Percentiles rank a stretch among this genome's conserved stretches.
These are phyloP conservation scores for Saturnispora serradocipensis DNA, from an alignment of 805 yeast genomes.

Conservation along the genomic window DNA sequence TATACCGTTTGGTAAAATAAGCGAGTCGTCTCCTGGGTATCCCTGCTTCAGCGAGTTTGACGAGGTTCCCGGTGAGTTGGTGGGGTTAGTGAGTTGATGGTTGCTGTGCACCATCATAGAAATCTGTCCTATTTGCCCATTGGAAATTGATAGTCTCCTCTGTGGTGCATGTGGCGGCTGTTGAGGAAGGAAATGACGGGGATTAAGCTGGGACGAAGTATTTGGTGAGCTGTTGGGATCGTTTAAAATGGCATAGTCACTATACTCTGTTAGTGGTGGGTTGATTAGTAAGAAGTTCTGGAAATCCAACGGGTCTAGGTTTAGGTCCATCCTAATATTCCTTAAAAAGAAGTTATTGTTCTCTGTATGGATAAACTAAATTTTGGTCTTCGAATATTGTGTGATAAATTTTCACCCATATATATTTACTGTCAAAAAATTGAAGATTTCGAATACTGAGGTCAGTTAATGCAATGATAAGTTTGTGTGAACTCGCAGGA, in stretches of 20 bases:
- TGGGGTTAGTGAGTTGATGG: not conserved
- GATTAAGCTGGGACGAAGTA: not conserved
- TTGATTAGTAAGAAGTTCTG: slow-evolving; percentile 29
- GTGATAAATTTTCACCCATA: not conserved
- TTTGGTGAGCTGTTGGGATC: not conserved
- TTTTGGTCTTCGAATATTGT: not conserved
- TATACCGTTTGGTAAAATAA: not conserved
- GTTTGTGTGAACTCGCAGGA: not conserved
- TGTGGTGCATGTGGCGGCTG: slow-evolving; percentile 22
- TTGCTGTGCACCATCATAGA: slow-evolving; percentile 23
- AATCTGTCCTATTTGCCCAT: slow-evolving; percentile 78
- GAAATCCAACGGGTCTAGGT: slow-evolving; percentile 28
- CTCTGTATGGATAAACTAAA: not conserved
- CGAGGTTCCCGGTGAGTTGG: slow-evolving; percentile 1
- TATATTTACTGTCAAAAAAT: not conserved
- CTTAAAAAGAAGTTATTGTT: not conserved
- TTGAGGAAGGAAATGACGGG: not conserved
- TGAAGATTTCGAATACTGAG: too few species aligned
- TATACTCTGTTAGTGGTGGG: slow-evolving; percentile 29
- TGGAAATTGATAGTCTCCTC: slow-evolving; percentile 71
- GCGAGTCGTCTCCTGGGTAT: not conserved
- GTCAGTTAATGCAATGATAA: not conserved
- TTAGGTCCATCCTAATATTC: slow-evolving; percentile 14
- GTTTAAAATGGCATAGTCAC: slow-evolving; percentile 14
- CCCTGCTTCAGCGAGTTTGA: not conserved